Percentiles rank a stretch among this genome's conserved stretches.
Conservation (phyloP, 139 green algal species). For the Micractinium conductrix region DNA sequence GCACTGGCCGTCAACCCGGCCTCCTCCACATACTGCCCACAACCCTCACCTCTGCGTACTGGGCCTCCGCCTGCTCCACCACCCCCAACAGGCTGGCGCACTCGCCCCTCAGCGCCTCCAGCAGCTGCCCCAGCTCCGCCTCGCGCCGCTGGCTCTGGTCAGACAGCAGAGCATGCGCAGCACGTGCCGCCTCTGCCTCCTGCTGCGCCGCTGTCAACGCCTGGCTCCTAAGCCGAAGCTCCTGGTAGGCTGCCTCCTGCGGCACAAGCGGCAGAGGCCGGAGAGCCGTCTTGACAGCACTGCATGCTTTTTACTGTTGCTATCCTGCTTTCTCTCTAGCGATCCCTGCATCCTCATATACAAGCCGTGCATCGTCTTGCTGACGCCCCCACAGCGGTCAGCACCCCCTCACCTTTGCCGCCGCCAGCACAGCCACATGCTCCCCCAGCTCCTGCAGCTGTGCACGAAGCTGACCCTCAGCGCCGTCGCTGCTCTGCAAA, state of each 20-base stretch:
- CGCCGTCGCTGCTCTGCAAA: background rate
- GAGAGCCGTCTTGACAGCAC: background rate
- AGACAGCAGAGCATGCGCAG: background rate
- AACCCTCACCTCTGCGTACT: slow-evolving; percentile 22
- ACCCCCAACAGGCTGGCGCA: slow-evolving; percentile 10
- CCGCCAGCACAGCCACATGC: slow-evolving; percentile 13
- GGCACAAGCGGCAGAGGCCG: background rate
- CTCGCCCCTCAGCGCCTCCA: slow-evolving; percentile 11
- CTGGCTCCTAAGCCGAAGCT: background rate
- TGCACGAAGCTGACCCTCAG: background rate
- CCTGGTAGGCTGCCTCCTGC: slow-evolving; percentile 1
- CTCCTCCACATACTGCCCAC: too few species aligned
- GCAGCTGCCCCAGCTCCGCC: slow-evolving; percentile 10
- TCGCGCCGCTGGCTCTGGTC: slow-evolving; percentile 6
- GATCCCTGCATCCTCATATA: too few species aligned
- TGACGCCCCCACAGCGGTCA: too few species aligned
- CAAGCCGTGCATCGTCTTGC: too few species aligned
- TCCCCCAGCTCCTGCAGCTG: slow-evolving; percentile 18
- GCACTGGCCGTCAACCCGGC: too few species aligned
- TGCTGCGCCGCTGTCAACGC: background rate
- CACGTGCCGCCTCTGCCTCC: background rate
- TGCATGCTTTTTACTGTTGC: too few species aligned
- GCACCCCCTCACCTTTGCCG: slow-evolving; percentile 1
- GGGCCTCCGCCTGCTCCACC: slow-evolving; percentile 7
- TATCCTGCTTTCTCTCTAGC: too few species aligned